Evolutionary conservation across 768 basidiomycete species (phyloP).

Genomic region (Cystofilobasidium ferigula): DNA sequence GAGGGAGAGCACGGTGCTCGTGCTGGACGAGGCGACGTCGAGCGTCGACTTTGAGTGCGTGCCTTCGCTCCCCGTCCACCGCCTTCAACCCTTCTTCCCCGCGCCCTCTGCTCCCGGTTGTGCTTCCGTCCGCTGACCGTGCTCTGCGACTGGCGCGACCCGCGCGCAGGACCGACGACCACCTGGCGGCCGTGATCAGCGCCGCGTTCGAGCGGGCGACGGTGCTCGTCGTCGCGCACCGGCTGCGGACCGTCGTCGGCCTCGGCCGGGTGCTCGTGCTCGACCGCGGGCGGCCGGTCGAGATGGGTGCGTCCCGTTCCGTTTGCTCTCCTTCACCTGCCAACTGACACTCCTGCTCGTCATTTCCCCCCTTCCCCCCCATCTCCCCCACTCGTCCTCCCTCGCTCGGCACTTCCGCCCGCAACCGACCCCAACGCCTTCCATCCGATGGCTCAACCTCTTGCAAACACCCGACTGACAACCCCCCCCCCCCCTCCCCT

Average conservation of each 20-base stretch:
- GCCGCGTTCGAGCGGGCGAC: slow-evolving; percentile 35
- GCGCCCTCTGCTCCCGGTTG: neutral
- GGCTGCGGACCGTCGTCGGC: slow-evolving; percentile 36
- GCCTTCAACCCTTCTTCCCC: neutral
- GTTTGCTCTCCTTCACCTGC: slow-evolving; percentile 24
- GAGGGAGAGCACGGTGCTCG: slow-evolving; percentile 34
- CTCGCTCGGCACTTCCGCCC: neutral
- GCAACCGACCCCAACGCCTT: too few species aligned
- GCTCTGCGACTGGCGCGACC: neutral
- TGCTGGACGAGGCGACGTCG: slow-evolving; percentile 38
- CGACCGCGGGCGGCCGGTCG: slow-evolving; percentile 32
- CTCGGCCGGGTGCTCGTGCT: slow-evolving; percentile 35
- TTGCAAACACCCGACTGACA: neutral
- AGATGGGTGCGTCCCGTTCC: slow-evolving; percentile 30
- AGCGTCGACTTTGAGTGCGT: slow-evolving; percentile 37
- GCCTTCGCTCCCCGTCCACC: neutral
- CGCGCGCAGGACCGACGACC: slow-evolving; percentile 34
- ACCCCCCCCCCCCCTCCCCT: neutral
- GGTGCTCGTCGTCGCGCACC: slow-evolving; percentile 38
- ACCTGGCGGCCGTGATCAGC: slow-evolving; percentile 35
- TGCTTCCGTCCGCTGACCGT: neutral
- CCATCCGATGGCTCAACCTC: too few species aligned
- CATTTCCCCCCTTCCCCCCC: too few species aligned
- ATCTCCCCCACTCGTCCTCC: slow-evolving; percentile 3
- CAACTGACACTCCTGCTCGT: too few species aligned